Evolutionary conservation across 495 filamentous ascomycete genomes (phyloP).

Genomic region (Pyronema omphalodes): DNA sequence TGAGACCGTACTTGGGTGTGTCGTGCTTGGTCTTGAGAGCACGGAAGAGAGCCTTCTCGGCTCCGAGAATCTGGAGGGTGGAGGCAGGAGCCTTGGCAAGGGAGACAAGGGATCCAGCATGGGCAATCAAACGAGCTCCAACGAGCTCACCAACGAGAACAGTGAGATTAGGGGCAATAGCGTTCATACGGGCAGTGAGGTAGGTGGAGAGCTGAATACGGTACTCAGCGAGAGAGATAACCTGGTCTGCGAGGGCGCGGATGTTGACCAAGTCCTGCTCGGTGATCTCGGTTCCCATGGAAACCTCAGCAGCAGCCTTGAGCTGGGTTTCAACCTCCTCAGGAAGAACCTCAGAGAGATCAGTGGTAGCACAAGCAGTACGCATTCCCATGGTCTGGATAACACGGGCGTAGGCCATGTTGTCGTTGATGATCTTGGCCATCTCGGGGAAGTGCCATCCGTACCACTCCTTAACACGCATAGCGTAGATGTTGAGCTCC

Average conservation of each 20-base stretch:
- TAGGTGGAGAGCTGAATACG: constrained; percentile 73
- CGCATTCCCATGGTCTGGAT: constrained; percentile 81
- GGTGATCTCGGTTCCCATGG: constrained; percentile 96
- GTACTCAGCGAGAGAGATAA: constrained; percentile 79
- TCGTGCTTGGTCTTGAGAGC: constrained; percentile 98
- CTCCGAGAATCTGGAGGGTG: constrained; percentile 93
- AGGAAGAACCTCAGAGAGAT: constrained; percentile 81
- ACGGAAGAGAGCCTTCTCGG: constrained; percentile 96
- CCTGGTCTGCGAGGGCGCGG: constrained; percentile 74
- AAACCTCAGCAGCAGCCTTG: constrained; percentile 85
- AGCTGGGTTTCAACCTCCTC: constrained; percentile 88
- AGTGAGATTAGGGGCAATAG: constrained; percentile 91
- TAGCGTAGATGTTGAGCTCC: constrained; percentile 94
- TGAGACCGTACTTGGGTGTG: constrained; percentile 96
- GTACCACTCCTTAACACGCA: constrained; percentile 99
- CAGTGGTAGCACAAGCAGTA: constrained; percentile 48
- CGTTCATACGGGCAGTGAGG: constrained; percentile 82
- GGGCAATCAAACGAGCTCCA: constrained; percentile 85
- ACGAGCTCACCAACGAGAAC: constrained; percentile 86
- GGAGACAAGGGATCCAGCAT: constrained; percentile 86
- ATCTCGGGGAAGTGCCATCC: constrained; percentile 99
- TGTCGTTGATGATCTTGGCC: constrained; percentile 93
- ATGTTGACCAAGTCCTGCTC: constrained; percentile 80
- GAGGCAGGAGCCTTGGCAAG: constrained; percentile 90
- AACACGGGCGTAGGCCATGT: constrained; percentile 77